Conservation (phyloP, 805 yeast genomes). For the Sungouiozyma intestinalis region DNA sequence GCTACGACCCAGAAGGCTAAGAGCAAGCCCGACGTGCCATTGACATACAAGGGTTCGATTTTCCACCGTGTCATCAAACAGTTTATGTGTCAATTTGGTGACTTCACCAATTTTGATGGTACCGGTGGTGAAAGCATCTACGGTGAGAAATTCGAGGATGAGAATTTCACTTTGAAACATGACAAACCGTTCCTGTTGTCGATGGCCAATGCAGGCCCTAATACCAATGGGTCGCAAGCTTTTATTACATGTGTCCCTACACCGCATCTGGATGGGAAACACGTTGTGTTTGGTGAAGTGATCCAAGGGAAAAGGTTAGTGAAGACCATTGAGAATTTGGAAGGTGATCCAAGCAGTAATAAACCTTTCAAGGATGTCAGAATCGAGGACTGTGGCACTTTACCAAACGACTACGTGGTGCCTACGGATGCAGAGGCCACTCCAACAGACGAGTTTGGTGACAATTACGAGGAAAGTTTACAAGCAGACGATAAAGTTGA, state of each 20-base stretch:
- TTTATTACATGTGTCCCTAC: slow-evolving; percentile 88
- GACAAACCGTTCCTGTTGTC: slow-evolving; percentile 80
- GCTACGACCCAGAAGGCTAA: slow-evolving; percentile 42
- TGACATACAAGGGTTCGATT: slow-evolving; percentile 70
- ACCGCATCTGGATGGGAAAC: slow-evolving; percentile 92
- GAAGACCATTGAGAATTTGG: slow-evolving; percentile 62
- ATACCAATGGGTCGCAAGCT: slow-evolving; percentile 93
- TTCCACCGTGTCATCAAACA: slow-evolving; percentile 87
- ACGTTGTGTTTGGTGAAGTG: slow-evolving; percentile 91
- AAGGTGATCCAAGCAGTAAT: slow-evolving; percentile 52
- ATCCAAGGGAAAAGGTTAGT: slow-evolving; percentile 72
- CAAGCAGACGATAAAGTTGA: slow-evolving; percentile 66
- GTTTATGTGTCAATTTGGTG: slow-evolving; percentile 95
- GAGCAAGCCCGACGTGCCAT: slow-evolving; percentile 35
- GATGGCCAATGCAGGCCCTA: slow-evolving; percentile 96
- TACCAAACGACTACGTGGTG: slow-evolving; percentile 47
- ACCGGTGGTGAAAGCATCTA: slow-evolving; percentile 79
- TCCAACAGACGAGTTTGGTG: slow-evolving; percentile 75
- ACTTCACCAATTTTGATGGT: slow-evolving; percentile 63
- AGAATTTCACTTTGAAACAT: slow-evolving; percentile 66
- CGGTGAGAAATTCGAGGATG: slow-evolving; percentile 85
- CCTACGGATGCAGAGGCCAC: slow-evolving; percentile 35
- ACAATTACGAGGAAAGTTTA: slow-evolving; percentile 62
- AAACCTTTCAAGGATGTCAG: slow-evolving; percentile 62
- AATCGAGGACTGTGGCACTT: slow-evolving; percentile 69